phyloP scores from a whole-genome alignment of 2,329 filamentous ascomycete species.

The Microdochium nivale region DNA sequence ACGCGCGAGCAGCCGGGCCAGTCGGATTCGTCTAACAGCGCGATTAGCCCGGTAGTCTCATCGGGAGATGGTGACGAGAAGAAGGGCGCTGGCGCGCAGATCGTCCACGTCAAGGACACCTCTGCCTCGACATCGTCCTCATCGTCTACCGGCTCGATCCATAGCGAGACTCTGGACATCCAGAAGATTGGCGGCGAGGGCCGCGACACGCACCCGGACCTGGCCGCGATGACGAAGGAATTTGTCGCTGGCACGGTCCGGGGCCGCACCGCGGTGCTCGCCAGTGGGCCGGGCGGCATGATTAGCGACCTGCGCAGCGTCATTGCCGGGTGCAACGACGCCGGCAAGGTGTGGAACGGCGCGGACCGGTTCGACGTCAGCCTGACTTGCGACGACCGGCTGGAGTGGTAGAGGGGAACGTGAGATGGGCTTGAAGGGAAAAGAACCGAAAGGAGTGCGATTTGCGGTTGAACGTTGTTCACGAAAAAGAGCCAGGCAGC shows the following conservation, averaged over 20 bases:
- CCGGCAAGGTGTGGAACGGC: constrained; percentile 45
- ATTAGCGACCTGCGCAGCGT: constrained; percentile 45
- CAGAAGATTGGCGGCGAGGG: constrained; percentile 18
- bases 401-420: constrained; percentile 35
- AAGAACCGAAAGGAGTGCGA: too few species aligned
- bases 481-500: too few species aligned
- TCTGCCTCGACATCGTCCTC: constrained; percentile 11
- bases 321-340: constrained; percentile 45
- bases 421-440: too few species aligned
- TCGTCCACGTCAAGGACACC: constrained; percentile 13
- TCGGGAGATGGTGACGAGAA: constrained; percentile 11
- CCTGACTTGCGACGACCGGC: constrained; percentile 51
- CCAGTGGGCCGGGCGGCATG: constrained; percentile 53
- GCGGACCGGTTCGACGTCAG: constrained; percentile 46
- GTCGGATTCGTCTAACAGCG: constrained; percentile 12
- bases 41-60: neutral
- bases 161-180: constrained; percentile 17
- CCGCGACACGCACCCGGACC: constrained; percentile 31
- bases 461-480: too few species aligned
- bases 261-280: constrained; percentile 47
- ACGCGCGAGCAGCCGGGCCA: constrained; percentile 37
- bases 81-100: constrained; percentile 10
- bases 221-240: constrained; percentile 33
- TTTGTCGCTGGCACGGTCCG: constrained; percentile 38
- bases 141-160: constrained; percentile 10